Conservation (phyloP, 2,329 filamentous ascomycete species). For the Neonectria hederae region DNA sequence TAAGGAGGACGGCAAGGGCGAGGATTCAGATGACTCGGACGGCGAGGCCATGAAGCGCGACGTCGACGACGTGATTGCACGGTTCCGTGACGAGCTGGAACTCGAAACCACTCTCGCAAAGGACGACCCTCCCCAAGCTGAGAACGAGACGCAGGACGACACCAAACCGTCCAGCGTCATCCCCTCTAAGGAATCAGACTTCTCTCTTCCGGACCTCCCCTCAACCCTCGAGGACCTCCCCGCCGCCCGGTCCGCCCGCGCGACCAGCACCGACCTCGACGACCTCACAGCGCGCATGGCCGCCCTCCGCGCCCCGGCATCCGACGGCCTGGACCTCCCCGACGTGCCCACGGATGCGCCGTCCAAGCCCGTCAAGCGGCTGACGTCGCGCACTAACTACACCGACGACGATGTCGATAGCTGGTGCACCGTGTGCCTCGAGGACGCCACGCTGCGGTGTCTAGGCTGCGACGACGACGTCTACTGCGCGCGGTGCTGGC, state of each 20-base stretch:
- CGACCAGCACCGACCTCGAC: conserved; percentile 46
- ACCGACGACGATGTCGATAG: conserved; percentile 77
- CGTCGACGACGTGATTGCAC: conserved; percentile 56
- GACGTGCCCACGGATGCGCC: conserved; percentile 62
- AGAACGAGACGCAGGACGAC: conserved; percentile 31
- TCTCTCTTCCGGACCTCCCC: conserved; percentile 60
- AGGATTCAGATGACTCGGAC: conserved; percentile 58
- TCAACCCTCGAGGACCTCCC: conserved; percentile 52
- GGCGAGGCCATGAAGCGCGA: conserved; percentile 58
- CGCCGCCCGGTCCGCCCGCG: conserved; percentile 31
- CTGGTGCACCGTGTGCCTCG: conserved; percentile 86
- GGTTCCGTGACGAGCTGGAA: conserved; percentile 57
- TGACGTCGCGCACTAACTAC: conserved; percentile 55
- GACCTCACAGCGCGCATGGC: conserved; percentile 63
- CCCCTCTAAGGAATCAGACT: conserved; percentile 29
- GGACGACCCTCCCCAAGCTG: conserved; percentile 22
- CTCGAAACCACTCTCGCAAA: conserved; percentile 42
- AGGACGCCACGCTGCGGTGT: conserved; percentile 79
- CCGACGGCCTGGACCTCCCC: conserved; percentile 55
- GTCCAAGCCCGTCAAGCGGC: conserved; percentile 49
- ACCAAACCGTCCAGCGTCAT: neutral
- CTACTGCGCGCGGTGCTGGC: conserved; percentile 84
- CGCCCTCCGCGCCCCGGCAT: conserved; percentile 54
- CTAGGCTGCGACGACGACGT: conserved; percentile 75
- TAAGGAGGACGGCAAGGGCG: conserved; percentile 16